Evolutionary conservation across 805 yeast genomes (phyloP), one percentile per base, ranked within the genome.

Genomic region (Maudiozyma turicensis): DNA sequence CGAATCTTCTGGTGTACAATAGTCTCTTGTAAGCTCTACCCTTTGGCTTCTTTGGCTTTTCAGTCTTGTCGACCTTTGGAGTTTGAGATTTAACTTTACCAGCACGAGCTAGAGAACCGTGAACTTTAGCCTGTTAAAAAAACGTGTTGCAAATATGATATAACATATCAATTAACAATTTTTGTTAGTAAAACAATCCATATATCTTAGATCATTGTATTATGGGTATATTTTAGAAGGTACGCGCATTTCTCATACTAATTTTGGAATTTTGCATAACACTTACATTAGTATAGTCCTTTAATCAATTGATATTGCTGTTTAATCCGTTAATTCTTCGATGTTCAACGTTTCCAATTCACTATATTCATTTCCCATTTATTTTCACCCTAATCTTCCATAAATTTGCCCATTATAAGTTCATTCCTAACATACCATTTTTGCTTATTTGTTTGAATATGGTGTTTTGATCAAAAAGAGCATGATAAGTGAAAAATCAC

Each of bases 71-170:
- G 76, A 91, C 99, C 83, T 91, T 93, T 78, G 99, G 98, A 76
- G 97, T 90, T 82, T 87, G 95, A 74, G 98, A 90, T 81, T 90
- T 91, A 80, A 93, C 99, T 81, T 93, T 91, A 87, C 99, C 99
- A 81, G 99, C 99, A 89, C 98, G 97, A 82, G 99, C 96, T 84
- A 93, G 85, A 78, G 98, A 90, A 78, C 99, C 99, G 95, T 93
- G 99, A 82, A 90, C 98, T 88, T 93, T 93, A 81, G 96, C 99
- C 99, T 86, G 70, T 39, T 15, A 39, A 6, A 39, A 39, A n/a
- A 35, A 35, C 13, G 13, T 33, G 14, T 29, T 9, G 30, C 20
- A 8, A 29, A 39, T 39, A 39, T 39, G 8, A 39, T 9, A 37
- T 30, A 54, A 50, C 34, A 54, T 20, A 38, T 33, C 10, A 50